These are phyloP conservation scores for Bonnemaisonia californica DNA, from an alignment of 31 red algal species.

Conservation along the genomic window DNA sequence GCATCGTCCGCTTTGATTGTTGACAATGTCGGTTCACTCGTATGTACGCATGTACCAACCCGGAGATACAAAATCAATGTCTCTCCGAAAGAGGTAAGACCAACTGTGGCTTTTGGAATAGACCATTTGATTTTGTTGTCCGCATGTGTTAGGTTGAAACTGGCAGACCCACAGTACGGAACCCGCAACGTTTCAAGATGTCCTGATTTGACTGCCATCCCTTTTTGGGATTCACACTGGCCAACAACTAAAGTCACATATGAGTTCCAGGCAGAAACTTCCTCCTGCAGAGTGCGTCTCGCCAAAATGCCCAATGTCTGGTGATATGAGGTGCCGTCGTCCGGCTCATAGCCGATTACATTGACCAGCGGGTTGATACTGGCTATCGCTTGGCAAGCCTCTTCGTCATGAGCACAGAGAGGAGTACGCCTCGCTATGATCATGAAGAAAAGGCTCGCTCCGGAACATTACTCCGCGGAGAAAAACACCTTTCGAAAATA, in stretches of 20 bases:
- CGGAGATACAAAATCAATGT: no score
- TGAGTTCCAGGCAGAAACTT: background rate
- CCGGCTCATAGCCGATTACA: conserved; percentile 1
- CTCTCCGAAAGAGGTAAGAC: no score
- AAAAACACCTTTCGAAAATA: conserved; percentile 15
- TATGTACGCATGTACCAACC: no score
- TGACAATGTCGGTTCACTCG: no score
- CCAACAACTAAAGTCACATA: background rate
- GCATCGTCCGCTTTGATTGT: no score
- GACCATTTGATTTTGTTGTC: background rate
- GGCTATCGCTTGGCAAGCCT: background rate
- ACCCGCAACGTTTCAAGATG: background rate
- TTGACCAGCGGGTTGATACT: background rate
- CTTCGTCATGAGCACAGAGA: background rate
- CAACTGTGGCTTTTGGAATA: background rate
- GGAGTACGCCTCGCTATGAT: background rate
- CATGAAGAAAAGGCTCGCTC: no score
- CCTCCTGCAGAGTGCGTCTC: background rate
- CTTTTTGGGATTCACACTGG: conserved; percentile 1
- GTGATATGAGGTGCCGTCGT: background rate
- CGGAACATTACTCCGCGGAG: no score
- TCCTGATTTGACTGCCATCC: background rate
- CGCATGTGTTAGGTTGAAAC: background rate
- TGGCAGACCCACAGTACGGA: background rate
- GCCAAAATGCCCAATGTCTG: conserved; percentile 3